phyloP scores from a whole-genome alignment of 2,329 filamentous ascomycete genomes.

The Allantophomopsis cytisporea region DNA sequence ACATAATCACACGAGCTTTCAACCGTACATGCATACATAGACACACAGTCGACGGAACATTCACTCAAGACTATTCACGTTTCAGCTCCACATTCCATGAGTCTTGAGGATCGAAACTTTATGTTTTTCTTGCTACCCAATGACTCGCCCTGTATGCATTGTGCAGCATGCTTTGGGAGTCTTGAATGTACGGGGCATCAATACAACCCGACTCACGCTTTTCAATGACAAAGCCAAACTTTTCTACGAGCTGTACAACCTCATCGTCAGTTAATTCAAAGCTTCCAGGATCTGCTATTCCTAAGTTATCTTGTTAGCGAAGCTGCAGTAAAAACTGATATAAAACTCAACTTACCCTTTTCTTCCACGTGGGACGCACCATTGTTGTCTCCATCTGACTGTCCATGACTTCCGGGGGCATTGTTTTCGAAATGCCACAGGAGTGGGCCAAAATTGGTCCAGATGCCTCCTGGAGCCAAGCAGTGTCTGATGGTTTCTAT shows the following conservation, averaged over 20 bases:
- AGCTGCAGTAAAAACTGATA: background rate
- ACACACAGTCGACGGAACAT: too few species aligned
- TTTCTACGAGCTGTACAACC: constrained; percentile 60
- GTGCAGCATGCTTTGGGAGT: constrained; percentile 72
- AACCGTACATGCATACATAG: too few species aligned
- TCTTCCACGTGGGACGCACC: background rate
- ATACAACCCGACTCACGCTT: constrained; percentile 37
- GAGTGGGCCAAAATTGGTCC: constrained; percentile 83
- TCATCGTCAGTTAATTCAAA: constrained; percentile 88
- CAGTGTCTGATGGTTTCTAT: constrained; percentile 72
- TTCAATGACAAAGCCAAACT: constrained; percentile 66
- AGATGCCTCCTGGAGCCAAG: constrained; percentile 62
- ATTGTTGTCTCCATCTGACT: background rate
- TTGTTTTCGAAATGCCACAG: constrained; percentile 92
- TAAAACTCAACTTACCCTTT: constrained; percentile 1
- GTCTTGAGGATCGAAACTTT: background rate
- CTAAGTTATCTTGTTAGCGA: constrained; percentile 16
- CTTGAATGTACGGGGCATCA: constrained; percentile 78
- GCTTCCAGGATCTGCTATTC: constrained; percentile 78
- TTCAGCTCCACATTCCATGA: too few species aligned
- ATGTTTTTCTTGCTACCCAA: constrained; percentile 72
- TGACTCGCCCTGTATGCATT: constrained; percentile 68
- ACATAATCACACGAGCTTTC: too few species aligned
- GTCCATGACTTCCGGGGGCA: constrained; percentile 36
- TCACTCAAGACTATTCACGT: too few species aligned